phyloP scores from a whole-genome alignment of 192 early-diverging fungal genomes.

The Phlyctochytrium bullatum region DNA sequence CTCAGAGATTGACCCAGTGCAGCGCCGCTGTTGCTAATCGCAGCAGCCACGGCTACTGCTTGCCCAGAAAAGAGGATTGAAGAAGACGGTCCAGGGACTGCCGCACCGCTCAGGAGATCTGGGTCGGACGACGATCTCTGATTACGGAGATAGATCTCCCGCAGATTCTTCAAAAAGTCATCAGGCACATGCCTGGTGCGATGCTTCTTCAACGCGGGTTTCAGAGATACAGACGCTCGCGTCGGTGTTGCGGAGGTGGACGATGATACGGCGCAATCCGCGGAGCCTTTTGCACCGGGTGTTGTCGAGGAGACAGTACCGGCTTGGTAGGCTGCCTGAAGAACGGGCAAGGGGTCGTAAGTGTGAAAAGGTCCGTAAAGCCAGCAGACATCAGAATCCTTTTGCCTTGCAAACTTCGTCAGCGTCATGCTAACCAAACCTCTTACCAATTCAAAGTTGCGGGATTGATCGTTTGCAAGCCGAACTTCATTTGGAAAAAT shows the following conservation, averaged over 20 bases:
- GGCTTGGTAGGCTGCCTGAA: conserved; percentile 24
- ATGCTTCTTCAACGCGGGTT: conserved; percentile 21
- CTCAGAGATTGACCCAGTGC: conserved; percentile 5
- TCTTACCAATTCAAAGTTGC: conserved; percentile 28
- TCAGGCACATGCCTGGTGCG: neutral
- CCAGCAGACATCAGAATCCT: conserved; percentile 34
- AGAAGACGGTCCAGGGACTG: neutral
- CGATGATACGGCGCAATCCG: too few species aligned
- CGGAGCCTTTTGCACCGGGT: neutral
- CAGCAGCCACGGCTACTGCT: neutral
- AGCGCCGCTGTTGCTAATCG: neutral
- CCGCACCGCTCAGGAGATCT: conserved; percentile 8
- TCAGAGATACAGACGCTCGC: conserved; percentile 5
- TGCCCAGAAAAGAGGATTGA: too few species aligned
- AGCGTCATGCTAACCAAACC: neutral
- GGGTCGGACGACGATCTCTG: conserved; percentile 20
- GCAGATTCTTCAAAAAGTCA: conserved; percentile 3
- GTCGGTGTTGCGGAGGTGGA: neutral
- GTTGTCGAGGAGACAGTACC: neutral
- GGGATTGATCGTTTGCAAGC: conserved; percentile 27
- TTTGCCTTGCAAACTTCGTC: conserved; percentile 24
- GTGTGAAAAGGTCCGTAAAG: conserved; percentile 38
- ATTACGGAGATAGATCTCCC: conserved; percentile 6
- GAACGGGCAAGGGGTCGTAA: conserved; percentile 28
- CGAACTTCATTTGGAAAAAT: conserved; percentile 41